Evolutionary conservation across 805 yeast species (phyloP).

Genomic region (Candida michaelii): DNA sequence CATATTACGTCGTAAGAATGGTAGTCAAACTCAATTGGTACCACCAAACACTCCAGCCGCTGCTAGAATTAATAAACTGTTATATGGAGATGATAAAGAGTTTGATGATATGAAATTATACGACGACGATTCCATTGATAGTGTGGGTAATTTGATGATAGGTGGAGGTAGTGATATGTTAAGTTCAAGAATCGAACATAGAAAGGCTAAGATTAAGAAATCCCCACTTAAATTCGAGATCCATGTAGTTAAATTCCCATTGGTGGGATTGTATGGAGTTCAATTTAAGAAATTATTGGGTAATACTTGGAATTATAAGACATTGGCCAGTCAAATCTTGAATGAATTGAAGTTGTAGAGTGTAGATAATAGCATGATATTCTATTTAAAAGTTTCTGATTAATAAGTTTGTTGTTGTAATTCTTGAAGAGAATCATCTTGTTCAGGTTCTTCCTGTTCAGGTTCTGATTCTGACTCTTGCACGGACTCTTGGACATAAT

Average conservation of each 20-base stretch:
- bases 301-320: slow-evolving; percentile 93
- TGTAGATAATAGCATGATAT: no score
- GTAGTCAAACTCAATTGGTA: slow-evolving; percentile 32
- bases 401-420: no score
- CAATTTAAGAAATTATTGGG: slow-evolving; percentile 93
- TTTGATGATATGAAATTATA: slow-evolving; percentile 24
- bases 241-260: slow-evolving; percentile 87
- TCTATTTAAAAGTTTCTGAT: no score
- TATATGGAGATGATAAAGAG: slow-evolving; percentile 32
- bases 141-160: slow-evolving; percentile 49
- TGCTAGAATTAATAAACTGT: slow-evolving; percentile 31
- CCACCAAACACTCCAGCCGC: slow-evolving; percentile 62
- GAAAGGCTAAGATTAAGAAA: slow-evolving; percentile 24
- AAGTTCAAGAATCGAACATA: slow-evolving; percentile 58
- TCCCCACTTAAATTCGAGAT: slow-evolving; percentile 84
- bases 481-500: no score
- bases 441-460: neutral
- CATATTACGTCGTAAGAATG: slow-evolving; percentile 51
- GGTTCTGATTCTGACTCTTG: no score
- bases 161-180: slow-evolving; percentile 62
- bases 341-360: slow-evolving; percentile 53
- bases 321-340: slow-evolving; percentile 82
- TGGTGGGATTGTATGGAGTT: slow-evolving; percentile 87
- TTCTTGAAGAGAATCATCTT: no score
- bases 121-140: slow-evolving; percentile 61